Percentiles rank a stretch among this genome's conserved stretches.
Evolutionary conservation across 108 stramenopile species (phyloP).

Genomic region (Cylindrotheca fusiformis): DNA sequence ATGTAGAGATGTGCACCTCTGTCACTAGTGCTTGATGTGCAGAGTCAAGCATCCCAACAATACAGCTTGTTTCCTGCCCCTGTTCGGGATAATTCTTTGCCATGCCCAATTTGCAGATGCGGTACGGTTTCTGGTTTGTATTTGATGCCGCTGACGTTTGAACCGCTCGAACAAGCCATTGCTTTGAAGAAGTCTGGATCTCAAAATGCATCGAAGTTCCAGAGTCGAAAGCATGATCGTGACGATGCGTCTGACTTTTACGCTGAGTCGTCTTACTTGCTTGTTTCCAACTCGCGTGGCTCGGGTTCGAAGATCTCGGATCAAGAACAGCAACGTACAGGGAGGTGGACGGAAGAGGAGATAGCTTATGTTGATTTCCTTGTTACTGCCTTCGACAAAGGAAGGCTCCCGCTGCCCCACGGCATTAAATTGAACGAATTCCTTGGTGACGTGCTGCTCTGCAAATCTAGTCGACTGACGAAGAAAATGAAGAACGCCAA

Average conservation of each 20-base stretch:
- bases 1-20: constrained; percentile 44
- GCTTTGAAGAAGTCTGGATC: constrained; percentile 22
- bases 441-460: constrained; percentile 67
- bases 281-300: constrained; percentile 21
- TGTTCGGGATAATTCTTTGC: constrained; percentile 8
- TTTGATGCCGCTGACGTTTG: constrained; percentile 33
- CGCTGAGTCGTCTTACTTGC: constrained; percentile 39
- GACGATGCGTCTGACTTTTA: constrained; percentile 28
- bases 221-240: constrained; percentile 17
- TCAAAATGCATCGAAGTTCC: constrained; percentile 2
- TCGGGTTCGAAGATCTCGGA: constrained; percentile 26
- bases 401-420: constrained; percentile 61
- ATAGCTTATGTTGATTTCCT: constrained; percentile 58
- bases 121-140: constrained; percentile 33
- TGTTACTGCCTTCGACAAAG: constrained; percentile 64
- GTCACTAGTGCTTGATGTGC: constrained; percentile 27
- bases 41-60: constrained; percentile 18
- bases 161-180: constrained; percentile 41
- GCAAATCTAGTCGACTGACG: constrained; percentile 71
- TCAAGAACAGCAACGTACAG: constrained; percentile 57
- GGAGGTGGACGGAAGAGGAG: constrained; percentile 78
- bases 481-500: constrained; percentile 87
- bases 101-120: constrained; percentile 33
- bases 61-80: constrained; percentile 24
- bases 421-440: constrained; percentile 82